Evolutionary conservation across 2,329 filamentous ascomycete species (phyloP).

Genomic region (Talaromyces sp.): DNA sequence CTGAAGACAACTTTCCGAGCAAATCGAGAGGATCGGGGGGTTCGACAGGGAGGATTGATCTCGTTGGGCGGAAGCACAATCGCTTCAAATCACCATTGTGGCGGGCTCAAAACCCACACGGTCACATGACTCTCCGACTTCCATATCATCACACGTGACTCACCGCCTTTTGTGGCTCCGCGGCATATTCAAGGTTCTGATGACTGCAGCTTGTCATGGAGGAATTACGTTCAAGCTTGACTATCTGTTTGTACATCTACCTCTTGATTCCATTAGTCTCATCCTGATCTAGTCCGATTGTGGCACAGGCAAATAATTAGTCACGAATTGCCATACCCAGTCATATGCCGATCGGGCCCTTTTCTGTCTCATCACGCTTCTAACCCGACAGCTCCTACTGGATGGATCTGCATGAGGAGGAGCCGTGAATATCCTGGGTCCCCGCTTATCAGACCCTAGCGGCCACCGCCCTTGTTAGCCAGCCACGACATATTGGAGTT

Average conservation of each 20-base stretch:
- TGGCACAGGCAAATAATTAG: not conserved
- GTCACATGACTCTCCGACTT: slow-evolving; percentile 23
- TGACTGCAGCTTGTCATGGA: too few relatives aligned
- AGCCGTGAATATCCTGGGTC: slow-evolving; percentile 4
- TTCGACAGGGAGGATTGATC: slow-evolving; percentile 7
- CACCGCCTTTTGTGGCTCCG: slow-evolving; percentile 10
- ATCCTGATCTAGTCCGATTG: not conserved
- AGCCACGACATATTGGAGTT: slow-evolving; percentile 9
- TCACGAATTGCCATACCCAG: not conserved
- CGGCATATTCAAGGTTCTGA: not conserved
- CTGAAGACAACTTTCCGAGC: slow-evolving; percentile 13
- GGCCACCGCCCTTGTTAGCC: slow-evolving; percentile 29
- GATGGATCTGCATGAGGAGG: not conserved
- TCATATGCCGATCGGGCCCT: not conserved
- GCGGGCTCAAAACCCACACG: slow-evolving; percentile 44
- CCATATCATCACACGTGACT: not conserved
- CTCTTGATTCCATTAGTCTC: not conserved
- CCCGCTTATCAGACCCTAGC: slow-evolving; percentile 22
- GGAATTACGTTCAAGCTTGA: too few relatives aligned
- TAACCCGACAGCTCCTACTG: not conserved
- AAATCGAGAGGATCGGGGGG: slow-evolving; percentile 12
- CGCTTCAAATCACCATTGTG: slow-evolving; percentile 40
- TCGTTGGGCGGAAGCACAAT: slow-evolving; percentile 33
- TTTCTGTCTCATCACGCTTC: not conserved
- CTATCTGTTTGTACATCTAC: not conserved